Evolutionary conservation across 1,284 basidiomycete genomes (phyloP).

Genomic region (Moesziomyces parantarcticus): DNA sequence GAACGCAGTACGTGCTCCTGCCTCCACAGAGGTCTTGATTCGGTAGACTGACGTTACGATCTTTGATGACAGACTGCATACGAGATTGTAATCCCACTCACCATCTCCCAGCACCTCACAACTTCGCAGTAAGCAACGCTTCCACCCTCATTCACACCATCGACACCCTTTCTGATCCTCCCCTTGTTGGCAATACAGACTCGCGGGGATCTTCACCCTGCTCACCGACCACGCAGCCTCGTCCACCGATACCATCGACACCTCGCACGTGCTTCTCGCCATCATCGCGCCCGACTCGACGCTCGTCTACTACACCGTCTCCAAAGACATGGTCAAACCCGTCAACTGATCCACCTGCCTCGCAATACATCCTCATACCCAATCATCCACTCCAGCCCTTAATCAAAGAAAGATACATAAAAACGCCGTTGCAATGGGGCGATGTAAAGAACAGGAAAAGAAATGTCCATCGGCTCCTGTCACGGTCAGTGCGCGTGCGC

Average conservation of each 20-base stretch:
- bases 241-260: constrained; percentile 16
- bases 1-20: constrained; percentile 20
- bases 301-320: constrained; percentile 63
- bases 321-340: constrained; percentile 63
- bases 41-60: constrained; percentile 1
- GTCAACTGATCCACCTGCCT: constrained; percentile 44
- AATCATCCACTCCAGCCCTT: not conserved
- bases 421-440: not conserved
- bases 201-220: constrained; percentile 37
- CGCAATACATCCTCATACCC: not conserved
- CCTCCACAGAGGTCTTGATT: no score
- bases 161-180: not conserved
- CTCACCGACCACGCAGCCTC: constrained; percentile 23
- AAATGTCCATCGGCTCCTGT: not conserved
- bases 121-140: constrained; percentile 17
- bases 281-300: constrained; percentile 63
- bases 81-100: constrained; percentile 37
- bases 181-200: constrained; percentile 3
- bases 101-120: constrained; percentile 35
- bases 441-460: not conserved
- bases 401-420: not conserved
- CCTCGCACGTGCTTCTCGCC: constrained; percentile 54
- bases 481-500: not conserved
- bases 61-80: constrained; percentile 16
- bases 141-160: not conserved